A percentile compares a stretch with the other conserved stretches of the same genome.
Evolutionary conservation across 1,284 basidiomycete species (phyloP).

Genomic region (Ustilago xerochloae): DNA sequence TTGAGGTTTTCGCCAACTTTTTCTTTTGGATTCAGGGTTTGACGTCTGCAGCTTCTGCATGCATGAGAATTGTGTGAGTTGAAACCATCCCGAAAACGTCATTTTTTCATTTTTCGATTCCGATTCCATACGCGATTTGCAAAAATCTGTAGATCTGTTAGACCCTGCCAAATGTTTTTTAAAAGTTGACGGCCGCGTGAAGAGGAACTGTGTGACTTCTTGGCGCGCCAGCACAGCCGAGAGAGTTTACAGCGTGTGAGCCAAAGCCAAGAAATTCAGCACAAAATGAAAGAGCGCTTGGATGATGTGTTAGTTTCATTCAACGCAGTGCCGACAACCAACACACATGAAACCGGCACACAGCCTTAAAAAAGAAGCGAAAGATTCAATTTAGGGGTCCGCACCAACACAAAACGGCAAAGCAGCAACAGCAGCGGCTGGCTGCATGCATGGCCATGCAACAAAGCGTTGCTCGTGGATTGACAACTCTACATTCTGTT

Average conservation of each 20-base stretch:
- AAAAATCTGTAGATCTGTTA: background rate
- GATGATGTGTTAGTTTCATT: slow-evolving; percentile 2
- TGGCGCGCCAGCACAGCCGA: background rate
- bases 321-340: slow-evolving; percentile 2
- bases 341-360: background rate
- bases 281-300: background rate
- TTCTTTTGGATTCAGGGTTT: background rate
- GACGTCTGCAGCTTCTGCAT: slow-evolving; percentile 10
- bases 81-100: background rate
- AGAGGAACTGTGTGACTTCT: background rate
- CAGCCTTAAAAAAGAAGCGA: too few relatives aligned
- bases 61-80: background rate
- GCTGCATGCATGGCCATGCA: too few relatives aligned
- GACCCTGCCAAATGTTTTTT: background rate
- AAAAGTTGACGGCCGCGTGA: background rate
- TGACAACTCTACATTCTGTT: too few relatives aligned
- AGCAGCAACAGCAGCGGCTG: too few relatives aligned
- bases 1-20: background rate
- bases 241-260: background rate
- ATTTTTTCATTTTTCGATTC: background rate
- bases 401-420: background rate
- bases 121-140: background rate
- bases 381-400: slow-evolving; percentile 4
- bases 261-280: background rate
- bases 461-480: background rate